phyloP scores from a whole-genome alignment of 2,329 filamentous ascomycete genomes.

The Monilinia polystroma region DNA sequence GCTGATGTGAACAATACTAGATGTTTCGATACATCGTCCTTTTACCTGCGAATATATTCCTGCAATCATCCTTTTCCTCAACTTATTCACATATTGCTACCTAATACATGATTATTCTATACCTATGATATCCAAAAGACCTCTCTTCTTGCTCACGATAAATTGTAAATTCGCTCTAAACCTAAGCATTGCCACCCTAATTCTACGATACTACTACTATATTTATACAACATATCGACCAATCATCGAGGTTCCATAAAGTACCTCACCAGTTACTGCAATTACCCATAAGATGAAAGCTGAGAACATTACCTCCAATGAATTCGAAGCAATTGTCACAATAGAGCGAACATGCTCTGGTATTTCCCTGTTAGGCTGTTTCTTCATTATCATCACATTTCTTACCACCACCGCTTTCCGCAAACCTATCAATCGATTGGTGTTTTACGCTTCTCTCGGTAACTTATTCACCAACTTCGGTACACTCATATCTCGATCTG shows the following conservation, averaged over 20 bases:
- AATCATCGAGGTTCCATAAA: too few relatives aligned
- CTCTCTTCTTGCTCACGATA: not conserved
- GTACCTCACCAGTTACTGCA: not conserved
- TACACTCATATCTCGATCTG: slow-evolving; percentile 46
- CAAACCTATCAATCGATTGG: slow-evolving; percentile 58
- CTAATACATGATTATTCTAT: not conserved
- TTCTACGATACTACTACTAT: not conserved
- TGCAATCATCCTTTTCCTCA: not conserved
- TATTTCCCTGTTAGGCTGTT: slow-evolving; percentile 51
- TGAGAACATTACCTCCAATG: not conserved
- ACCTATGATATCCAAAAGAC: not conserved
- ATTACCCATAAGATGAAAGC: not conserved
- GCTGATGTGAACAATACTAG: not conserved
- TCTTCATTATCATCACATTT: slow-evolving; percentile 55
- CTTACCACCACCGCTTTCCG: slow-evolving; percentile 49
- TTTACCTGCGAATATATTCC: not conserved
- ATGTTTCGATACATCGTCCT: not conserved
- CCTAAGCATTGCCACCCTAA: not conserved
- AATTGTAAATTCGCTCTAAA: slow-evolving; percentile 1
- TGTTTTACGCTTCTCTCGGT: slow-evolving; percentile 58
- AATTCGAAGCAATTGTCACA: not conserved
- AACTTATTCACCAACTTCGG: slow-evolving; percentile 56
- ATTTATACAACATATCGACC: not conserved
- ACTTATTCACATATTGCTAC: not conserved
- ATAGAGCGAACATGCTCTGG: slow-evolving; percentile 44